A percentile compares a stretch with the other conserved stretches of the same genome.
phyloP scores from a whole-genome alignment of 2,329 filamentous ascomycete genomes.

The Coniochaeta pulveracea region DNA sequence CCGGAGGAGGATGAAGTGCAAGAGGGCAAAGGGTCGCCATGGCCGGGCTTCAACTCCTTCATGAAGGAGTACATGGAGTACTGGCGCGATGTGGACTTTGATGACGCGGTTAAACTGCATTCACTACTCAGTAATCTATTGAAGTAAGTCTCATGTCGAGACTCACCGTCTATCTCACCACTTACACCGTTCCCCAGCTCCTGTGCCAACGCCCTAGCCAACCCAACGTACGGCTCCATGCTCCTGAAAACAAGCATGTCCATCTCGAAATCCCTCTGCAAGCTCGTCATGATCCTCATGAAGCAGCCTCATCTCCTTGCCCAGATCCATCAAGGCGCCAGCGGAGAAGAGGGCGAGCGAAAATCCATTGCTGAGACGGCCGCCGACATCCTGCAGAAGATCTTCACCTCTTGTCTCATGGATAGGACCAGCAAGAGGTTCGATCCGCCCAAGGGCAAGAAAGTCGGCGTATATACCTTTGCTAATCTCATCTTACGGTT shows the following conservation, averaged over 20 bases:
- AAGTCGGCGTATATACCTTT: slow-evolving; percentile 80
- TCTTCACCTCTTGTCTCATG: slow-evolving; percentile 81
- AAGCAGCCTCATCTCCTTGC: slow-evolving; percentile 67
- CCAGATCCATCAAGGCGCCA: slow-evolving; percentile 37
- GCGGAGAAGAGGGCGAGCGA: slow-evolving; percentile 55
- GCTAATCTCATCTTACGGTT: slow-evolving; percentile 85
- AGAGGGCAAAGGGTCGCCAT: slow-evolving; percentile 54
- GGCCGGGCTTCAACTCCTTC: slow-evolving; percentile 69
- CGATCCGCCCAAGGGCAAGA: slow-evolving; percentile 69
- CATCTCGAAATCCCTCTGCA: slow-evolving; percentile 68
- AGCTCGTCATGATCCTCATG: slow-evolving; percentile 75
- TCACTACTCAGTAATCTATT: slow-evolving; percentile 62
- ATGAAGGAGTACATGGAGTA: slow-evolving; percentile 73
- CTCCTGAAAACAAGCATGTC: slow-evolving; percentile 77
- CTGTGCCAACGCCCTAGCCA: slow-evolving; percentile 70
- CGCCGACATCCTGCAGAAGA: slow-evolving; percentile 79
- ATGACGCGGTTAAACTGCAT: slow-evolving; percentile 65
- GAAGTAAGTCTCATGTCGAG: slow-evolving; percentile 43
- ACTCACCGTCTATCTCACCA: background rate
- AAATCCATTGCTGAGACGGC: slow-evolving; percentile 77
- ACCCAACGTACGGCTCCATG: slow-evolving; percentile 68
- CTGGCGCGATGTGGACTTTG: slow-evolving; percentile 68
- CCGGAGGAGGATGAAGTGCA: slow-evolving; percentile 53
- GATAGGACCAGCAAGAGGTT: slow-evolving; percentile 60
- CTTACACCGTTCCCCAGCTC: slow-evolving; percentile 37